Conservation (phyloP, 208 protist genomes). For the Balamuthia mandrillaris region DNA sequence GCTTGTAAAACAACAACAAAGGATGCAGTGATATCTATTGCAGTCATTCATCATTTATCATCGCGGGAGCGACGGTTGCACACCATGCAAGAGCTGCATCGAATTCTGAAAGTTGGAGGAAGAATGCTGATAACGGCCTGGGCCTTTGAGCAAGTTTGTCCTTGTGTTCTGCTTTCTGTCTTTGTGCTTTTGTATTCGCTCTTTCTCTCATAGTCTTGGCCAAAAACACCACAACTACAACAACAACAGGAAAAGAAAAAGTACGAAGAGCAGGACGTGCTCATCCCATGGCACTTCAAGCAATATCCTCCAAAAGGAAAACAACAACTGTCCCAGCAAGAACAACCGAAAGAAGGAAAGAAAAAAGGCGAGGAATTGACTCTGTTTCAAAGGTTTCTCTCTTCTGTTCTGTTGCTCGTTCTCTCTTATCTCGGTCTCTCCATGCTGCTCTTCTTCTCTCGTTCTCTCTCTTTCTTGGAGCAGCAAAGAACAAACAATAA, state of each 20-base stretch:
- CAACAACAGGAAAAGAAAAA: constrained; percentile 37
- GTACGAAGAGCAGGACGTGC: constrained; percentile 41
- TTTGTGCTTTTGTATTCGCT: too few species aligned
- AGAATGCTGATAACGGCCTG: constrained; percentile 47
- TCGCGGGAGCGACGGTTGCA: constrained; percentile 25
- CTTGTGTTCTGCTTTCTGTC: too few species aligned
- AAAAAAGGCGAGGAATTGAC: not conserved
- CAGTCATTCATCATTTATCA: constrained; percentile 53
- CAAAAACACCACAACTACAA: too few species aligned
- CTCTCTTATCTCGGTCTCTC: not conserved
- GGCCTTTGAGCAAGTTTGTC: constrained; percentile 41
- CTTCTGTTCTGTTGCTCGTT: not conserved
- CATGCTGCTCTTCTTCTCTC: not conserved
- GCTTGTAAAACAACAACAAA: too few species aligned
- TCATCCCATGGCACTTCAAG: constrained; percentile 43
- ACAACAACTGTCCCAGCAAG: not conserved
- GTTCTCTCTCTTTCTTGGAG: not conserved
- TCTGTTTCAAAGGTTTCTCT: not conserved
- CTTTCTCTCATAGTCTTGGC: too few species aligned
- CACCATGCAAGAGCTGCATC: constrained; percentile 22
- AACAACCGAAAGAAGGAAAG: not conserved
- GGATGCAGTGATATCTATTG: constrained; percentile 50
- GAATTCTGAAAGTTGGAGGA: constrained; percentile 33
- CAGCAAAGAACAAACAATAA: not conserved
- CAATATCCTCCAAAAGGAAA: not conserved